These are phyloP conservation scores for Tagetes erecta DNA, from an alignment of 129 eudicot species.

Conservation along the genomic window DNA sequence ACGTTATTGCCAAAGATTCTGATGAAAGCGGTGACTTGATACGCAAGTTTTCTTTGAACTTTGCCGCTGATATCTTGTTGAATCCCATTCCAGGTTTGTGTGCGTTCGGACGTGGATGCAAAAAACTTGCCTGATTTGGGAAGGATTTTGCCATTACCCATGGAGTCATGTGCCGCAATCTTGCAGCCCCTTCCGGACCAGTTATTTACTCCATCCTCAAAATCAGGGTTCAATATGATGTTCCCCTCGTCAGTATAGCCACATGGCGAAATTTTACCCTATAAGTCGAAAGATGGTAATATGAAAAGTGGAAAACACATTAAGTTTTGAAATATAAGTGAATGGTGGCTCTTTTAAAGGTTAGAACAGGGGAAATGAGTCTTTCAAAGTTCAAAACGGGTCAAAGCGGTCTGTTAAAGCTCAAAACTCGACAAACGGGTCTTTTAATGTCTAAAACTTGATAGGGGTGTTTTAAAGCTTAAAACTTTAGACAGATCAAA, in stretches of 20 bases:
- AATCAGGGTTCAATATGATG: conserved; percentile 71
- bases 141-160: conserved; percentile 62
- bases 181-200: conserved; percentile 98
- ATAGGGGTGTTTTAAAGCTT: too few relatives aligned
- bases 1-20: conserved; percentile 74
- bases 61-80: conserved; percentile 88
- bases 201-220: conserved; percentile 69
- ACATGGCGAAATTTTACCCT: conserved; percentile 32
- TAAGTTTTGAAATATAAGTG: neutral
- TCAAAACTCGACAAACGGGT: neutral
- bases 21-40: conserved; percentile 57
- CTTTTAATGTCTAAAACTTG: neutral
- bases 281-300: conserved; percentile 3
- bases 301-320: neutral
- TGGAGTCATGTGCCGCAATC: conserved; percentile 53
- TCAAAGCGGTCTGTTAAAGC: neutral
- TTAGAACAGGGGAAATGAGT: neutral
- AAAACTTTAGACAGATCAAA: too few relatives aligned
- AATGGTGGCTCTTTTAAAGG: neutral
- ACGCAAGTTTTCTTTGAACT: conserved; percentile 69
- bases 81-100: conserved; percentile 90
- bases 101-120: conserved; percentile 69
- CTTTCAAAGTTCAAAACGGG: neutral
- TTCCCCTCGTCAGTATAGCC: conserved; percentile 42
- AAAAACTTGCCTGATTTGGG: conserved; percentile 81